phyloP scores from a whole-genome alignment of 163 green algal species.

The Chlorella variabilis region DNA sequence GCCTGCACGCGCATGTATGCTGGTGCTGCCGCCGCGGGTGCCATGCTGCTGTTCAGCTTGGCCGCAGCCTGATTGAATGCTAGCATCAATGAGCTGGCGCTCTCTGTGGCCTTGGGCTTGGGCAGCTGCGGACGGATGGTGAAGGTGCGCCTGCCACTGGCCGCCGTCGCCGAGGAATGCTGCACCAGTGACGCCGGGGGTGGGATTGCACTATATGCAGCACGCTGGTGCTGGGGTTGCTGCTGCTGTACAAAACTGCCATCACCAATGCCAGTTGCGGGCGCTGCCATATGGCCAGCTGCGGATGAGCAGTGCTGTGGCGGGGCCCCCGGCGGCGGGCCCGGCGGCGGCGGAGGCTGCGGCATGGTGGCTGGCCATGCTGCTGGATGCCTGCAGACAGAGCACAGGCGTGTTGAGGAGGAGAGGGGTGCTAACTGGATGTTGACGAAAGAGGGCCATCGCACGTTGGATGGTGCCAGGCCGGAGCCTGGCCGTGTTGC shows the following conservation, averaged over 20 bases:
- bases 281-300: too few relatives aligned
- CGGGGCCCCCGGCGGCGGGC: too few relatives aligned
- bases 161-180: not conserved
- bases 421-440: too few relatives aligned
- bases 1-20: slow-evolving; percentile 29
- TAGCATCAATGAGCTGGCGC: not conserved
- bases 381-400: too few relatives aligned
- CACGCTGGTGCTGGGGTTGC: not conserved
- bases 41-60: not conserved
- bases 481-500: too few relatives aligned
- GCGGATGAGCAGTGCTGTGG: too few relatives aligned
- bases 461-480: too few relatives aligned
- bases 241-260: not conserved
- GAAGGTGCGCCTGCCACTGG: not conserved
- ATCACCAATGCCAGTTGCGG: too few relatives aligned
- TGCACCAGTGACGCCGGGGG: not conserved
- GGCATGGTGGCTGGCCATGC: too few relatives aligned
- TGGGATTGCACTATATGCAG: not conserved
- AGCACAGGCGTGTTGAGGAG: too few relatives aligned
- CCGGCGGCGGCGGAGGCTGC: too few relatives aligned
- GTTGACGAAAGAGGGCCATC: too few relatives aligned
- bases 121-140: slow-evolving; percentile 12
- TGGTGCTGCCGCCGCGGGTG: not conserved
- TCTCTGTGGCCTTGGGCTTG: not conserved
- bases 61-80: slow-evolving; percentile 27